Evolutionary conservation across 495 filamentous ascomycete genomes (phyloP), one percentile per base, ranked within the genome.

Genomic region (Clohesyomyces aquaticus): DNA sequence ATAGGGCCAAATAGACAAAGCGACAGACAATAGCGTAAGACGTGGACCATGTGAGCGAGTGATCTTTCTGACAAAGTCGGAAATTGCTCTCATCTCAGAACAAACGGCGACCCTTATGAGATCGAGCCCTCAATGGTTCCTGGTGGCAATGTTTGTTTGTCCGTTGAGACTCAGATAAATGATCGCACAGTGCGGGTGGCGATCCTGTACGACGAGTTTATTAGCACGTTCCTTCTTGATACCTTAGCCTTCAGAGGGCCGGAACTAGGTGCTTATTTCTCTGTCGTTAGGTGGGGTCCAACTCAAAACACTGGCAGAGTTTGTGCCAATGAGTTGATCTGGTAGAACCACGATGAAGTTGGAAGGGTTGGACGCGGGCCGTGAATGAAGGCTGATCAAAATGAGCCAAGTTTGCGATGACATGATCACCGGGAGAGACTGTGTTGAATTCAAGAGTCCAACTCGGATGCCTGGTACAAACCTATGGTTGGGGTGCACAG

Each of bases 131-230:
- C 43, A 6, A 47, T 6, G 8, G 19, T 22, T 22, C 14, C 43
- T 47, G 4, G n/a, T 9, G 21, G 43, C 43, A n/a, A 47, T n/a
- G 4, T 47, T 38, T 47, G 43, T n/a, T n/a, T 47, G 43, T 41
- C 29, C 52, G 52, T 55, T 21, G 29, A 32, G 52, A 32, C n/a
- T 55, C 52, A 55, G 52, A 41, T 55, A 55, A n/a, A 55, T 55
- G 26, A 55, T 55, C 29, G 29, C 4, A 26, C n/a, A 23, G 11
- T 14, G 25, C 27, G 52, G 29, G 16, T 12, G 21, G n/a, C 25
- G 23, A 28, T 55, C 29, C 38, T 28, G 51, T 14, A 41, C 51
- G n/a, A 55, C 12, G n/a, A 35, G n/a, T n/a, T n/a, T 32, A 28
- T 14, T 4, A 14, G 51, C 26, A 35, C 25, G 51, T 9, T 10